phyloP scores from a whole-genome alignment of 1,284 basidiomycete genomes.

The Takashimella koratensis region DNA sequence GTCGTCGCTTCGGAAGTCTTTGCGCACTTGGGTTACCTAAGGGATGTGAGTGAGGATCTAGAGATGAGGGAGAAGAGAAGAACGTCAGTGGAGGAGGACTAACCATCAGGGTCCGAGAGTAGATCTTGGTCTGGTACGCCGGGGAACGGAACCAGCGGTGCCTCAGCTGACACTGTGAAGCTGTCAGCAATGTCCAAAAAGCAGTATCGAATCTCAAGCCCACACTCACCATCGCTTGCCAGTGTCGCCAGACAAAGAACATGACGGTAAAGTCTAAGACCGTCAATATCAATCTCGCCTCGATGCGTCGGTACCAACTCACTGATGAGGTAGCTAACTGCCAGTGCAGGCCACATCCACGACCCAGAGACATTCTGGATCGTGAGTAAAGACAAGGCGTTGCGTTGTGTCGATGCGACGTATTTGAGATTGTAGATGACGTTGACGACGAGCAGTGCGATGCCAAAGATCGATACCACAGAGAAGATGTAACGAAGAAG shows the following conservation, averaged over 20 bases:
- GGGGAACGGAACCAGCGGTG: constrained; percentile 47
- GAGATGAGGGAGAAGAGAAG: constrained; percentile 43
- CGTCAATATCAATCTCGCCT: constrained; percentile 1
- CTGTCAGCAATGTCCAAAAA: background rate
- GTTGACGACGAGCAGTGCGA: constrained; percentile 64
- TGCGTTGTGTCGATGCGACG: constrained; percentile 54
- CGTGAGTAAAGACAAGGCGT: constrained; percentile 66
- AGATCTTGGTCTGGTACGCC: constrained; percentile 47
- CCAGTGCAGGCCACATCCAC: constrained; percentile 71
- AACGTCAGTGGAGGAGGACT: constrained; percentile 44
- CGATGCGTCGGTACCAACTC: constrained; percentile 11
- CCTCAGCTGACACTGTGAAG: constrained; percentile 29
- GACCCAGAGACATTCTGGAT: constrained; percentile 67
- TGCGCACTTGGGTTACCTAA: constrained; percentile 64
- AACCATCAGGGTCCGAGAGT: constrained; percentile 47
- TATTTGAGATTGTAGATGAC: constrained; percentile 64
- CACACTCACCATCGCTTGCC: constrained; percentile 63
- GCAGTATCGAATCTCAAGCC: background rate
- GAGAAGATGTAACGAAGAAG: constrained; percentile 70
- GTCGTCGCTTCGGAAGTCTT: constrained; percentile 70
- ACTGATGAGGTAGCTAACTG: constrained; percentile 68
- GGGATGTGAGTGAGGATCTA: constrained; percentile 48
- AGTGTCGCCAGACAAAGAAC: constrained; percentile 61
- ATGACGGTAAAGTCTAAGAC: constrained; percentile 37
- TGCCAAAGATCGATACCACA: constrained; percentile 62